Evolutionary conservation across 306 rosid genomes (phyloP).

Genomic region (Prinsepia uniflora): DNA sequence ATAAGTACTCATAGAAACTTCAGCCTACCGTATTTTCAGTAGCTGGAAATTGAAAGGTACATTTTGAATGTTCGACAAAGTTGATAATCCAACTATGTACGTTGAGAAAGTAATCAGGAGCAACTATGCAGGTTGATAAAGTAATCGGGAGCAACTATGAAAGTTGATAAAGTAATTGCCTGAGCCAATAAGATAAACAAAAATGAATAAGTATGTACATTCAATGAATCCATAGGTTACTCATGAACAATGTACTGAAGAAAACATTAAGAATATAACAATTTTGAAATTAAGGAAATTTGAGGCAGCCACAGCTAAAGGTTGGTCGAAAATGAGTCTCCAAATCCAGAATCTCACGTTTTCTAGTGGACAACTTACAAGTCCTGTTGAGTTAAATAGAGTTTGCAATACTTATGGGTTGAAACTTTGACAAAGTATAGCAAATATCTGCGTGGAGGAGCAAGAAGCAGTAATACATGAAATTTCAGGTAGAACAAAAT

Average conservation of each 20-base stretch:
- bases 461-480: neutral
- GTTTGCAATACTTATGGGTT: conserved; percentile 89
- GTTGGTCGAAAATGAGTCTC: conserved; percentile 71
- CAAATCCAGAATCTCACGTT: conserved; percentile 68
- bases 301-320: conserved; percentile 81
- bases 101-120: too few species aligned
- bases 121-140: too few species aligned
- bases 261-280: neutral
- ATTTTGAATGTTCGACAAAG: too few species aligned
- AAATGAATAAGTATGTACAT: conserved; percentile 74
- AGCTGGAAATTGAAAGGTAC: too few species aligned
- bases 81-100: too few species aligned
- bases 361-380: conserved; percentile 71
- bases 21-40: too few species aligned
- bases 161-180: conserved; percentile 96
- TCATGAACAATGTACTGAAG: neutral
- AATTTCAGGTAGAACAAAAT: neutral
- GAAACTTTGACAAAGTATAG: conserved; percentile 91
- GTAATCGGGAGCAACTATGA: conserved; percentile 96
- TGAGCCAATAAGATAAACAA: conserved; percentile 92
- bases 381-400: conserved; percentile 82
- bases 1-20: too few species aligned
- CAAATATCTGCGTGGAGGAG: conserved; percentile 59
- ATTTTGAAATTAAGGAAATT: conserved; percentile 66
- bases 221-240: conserved; percentile 59